These are phyloP conservation scores for Auriscalpium vulgare DNA, from an alignment of 768 basidiomycete species.

Conservation along the genomic window DNA sequence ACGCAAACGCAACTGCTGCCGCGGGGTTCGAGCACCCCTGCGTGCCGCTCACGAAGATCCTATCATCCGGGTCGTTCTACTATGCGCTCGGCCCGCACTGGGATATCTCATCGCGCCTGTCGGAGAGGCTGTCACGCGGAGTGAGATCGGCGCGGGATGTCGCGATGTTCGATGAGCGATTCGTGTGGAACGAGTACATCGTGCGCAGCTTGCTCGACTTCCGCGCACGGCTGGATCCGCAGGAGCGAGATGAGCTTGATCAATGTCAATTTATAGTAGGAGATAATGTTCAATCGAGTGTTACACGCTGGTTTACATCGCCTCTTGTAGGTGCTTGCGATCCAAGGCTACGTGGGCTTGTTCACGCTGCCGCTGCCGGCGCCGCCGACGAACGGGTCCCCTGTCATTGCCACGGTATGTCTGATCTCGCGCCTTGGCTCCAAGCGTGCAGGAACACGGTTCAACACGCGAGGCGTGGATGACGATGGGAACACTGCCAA, in stretches of 20 bases:
- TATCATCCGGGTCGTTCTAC: constrained; percentile 91
- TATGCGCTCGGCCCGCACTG: constrained; percentile 76
- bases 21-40: constrained; percentile 87
- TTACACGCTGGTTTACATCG: constrained; percentile 2
- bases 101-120: constrained; percentile 84
- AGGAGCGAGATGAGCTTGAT: constrained; percentile 71
- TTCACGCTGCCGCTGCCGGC: constrained; percentile 70
- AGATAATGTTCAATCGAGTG: constrained; percentile 12
- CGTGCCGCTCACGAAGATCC: constrained; percentile 78
- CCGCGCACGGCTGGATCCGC: constrained; percentile 62
- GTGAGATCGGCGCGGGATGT: constrained; percentile 37
- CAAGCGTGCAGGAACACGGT: constrained; percentile 94
- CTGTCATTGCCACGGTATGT: constrained; percentile 64
- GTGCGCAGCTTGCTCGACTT: constrained; percentile 84
- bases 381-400: constrained; percentile 67
- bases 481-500: constrained; percentile 94
- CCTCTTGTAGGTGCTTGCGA: constrained; percentile 61
- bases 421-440: constrained; percentile 86
- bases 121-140: constrained; percentile 55
- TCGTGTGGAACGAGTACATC: constrained; percentile 94
- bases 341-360: constrained; percentile 91
- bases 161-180: constrained; percentile 70
- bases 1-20: constrained; percentile 25
- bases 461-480: constrained; percentile 94
- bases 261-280: constrained; percentile 77